phyloP scores from a whole-genome alignment of 179 eudicot genomes.

The Pouteria campechiana region DNA sequence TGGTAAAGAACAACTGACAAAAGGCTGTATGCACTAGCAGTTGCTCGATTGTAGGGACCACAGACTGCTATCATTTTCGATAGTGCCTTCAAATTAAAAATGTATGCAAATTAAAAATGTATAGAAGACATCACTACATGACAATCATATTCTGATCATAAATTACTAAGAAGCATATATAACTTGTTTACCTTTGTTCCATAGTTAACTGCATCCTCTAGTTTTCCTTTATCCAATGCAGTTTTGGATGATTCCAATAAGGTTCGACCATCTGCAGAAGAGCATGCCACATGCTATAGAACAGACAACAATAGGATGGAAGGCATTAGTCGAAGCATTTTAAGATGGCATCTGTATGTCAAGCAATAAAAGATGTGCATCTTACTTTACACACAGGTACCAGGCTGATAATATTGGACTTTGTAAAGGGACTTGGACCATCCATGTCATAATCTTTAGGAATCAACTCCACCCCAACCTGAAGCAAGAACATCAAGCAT shows the following conservation, averaged over 20 bases:
- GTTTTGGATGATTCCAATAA: slow-evolving; percentile 85
- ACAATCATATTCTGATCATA: not conserved
- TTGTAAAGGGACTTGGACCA: slow-evolving; percentile 57
- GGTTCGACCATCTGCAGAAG: slow-evolving; percentile 91
- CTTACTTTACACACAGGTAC: slow-evolving; percentile 88
- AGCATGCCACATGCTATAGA: slow-evolving; percentile 81
- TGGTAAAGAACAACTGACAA: slow-evolving; percentile 95
- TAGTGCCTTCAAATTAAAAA: slow-evolving; percentile 57
- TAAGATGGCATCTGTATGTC: not conserved
- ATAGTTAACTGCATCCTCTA: slow-evolving; percentile 87
- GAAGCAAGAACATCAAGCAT: slow-evolving; percentile 2
- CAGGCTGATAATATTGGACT: slow-evolving; percentile 75
- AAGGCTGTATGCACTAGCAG: slow-evolving; percentile 95
- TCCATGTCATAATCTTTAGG: slow-evolving; percentile 88
- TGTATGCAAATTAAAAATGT: slow-evolving; percentile 1
- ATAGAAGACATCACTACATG: too few species aligned
- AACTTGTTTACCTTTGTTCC: slow-evolving; percentile 69
- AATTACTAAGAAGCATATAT: not conserved
- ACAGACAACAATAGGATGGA: not conserved
- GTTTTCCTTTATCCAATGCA: slow-evolving; percentile 96
- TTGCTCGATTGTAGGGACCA: slow-evolving; percentile 92
- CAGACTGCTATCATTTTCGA: slow-evolving; percentile 94
- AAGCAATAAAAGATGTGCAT: not conserved
- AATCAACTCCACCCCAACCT: slow-evolving; percentile 95
- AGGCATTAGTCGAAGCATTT: not conserved